Evolutionary conservation across 108 stramenopile species (phyloP), one percentile per base, ranked within the genome.

Genomic region (Epipyxis sp.): DNA sequence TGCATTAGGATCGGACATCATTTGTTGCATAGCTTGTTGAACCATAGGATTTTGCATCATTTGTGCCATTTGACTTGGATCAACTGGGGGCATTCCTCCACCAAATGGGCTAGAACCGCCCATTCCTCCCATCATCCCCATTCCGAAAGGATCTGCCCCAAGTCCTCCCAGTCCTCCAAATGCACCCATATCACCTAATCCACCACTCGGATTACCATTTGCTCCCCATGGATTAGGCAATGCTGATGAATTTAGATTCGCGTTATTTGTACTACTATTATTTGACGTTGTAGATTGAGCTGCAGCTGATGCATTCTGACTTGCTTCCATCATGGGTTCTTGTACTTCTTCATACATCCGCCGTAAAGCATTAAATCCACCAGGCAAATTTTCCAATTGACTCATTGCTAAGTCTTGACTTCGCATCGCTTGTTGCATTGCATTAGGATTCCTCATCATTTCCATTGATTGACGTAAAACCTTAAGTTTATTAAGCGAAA

Each of bases 171-270:
- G 20, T 50, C 46, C 46, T 50, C 13, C 13, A 13, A 6, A 6
- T 20, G 46, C 20, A 13, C 46, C 20, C 46, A 20, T 13, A 6
- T 6, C 46, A 50, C 6, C 6, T 50, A 20, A 20, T 6, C 46
- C 46, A 6, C 46, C 20, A 13, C 46, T 20, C 46, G 46, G 20
- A 13, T 6, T 50, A 50, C 46, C 46, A 20, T n/a, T n/a, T n/a
- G n/a, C n/a, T n/a, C n/a, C n/a, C 94, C 94, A 94, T 6, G 97
- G 97, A 90, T 97, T 97, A 30, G 97, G 95, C 87, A 97, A 89
- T 79, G 96, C 93, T 44, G 77, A 78, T 89, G 91, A 78, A 50
- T 35, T 40, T 37, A 67, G 10, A 54, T 29, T 46, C 69, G 69
- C 79, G 42, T 32, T 54, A 67, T 6, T 39, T 69, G 69, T 32